Percentiles rank a stretch among this genome's conserved stretches.
Conservation (phyloP, 2,329 filamentous ascomycete genomes). For the Emydomyces testavorans region DNA sequence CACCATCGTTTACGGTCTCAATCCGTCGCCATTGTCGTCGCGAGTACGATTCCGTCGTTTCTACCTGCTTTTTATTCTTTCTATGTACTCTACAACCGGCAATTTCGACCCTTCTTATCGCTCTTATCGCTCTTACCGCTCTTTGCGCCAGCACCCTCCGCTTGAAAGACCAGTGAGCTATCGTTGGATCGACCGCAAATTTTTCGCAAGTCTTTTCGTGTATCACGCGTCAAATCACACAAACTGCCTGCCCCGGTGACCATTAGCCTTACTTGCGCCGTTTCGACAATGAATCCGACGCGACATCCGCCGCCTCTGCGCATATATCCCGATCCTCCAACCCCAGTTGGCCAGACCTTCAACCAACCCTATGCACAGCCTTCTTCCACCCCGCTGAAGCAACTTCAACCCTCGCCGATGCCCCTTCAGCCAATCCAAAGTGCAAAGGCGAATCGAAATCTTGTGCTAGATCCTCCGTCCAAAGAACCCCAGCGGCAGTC, state of each 20-base stretch:
- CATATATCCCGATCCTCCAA: slow-evolving; percentile 45
- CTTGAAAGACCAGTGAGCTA: neutral
- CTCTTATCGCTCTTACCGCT: slow-evolving; percentile 10
- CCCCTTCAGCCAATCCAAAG: slow-evolving; percentile 36
- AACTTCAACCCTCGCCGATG: slow-evolving; percentile 44
- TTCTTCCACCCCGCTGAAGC: slow-evolving; percentile 24
- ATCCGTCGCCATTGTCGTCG: slow-evolving; percentile 1
- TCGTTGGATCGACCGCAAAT: slow-evolving; percentile 4
- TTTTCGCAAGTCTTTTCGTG: slow-evolving; percentile 9
- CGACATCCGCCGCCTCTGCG: slow-evolving; percentile 40
- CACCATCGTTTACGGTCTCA: neutral
- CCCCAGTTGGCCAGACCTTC: slow-evolving; percentile 36
- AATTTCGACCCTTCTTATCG: neutral
- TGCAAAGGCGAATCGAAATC: slow-evolving; percentile 44
- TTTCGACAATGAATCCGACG: slow-evolving; percentile 30
- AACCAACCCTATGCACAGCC: slow-evolving; percentile 20
- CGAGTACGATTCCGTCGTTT: neutral
- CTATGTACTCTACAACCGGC: slow-evolving; percentile 6
- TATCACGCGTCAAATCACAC: slow-evolving; percentile 24
- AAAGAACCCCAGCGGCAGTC: slow-evolving; percentile 43
- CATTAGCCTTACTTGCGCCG: slow-evolving; percentile 11
- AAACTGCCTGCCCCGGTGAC: slow-evolving; percentile 11
- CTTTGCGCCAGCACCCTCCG: slow-evolving; percentile 6
- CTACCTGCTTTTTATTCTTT: neutral
- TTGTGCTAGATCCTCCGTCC: slow-evolving; percentile 53